These are phyloP conservation scores for Aspergillus funiculosus DNA, from an alignment of 495 filamentous ascomycete genomes.

Conservation along the genomic window DNA sequence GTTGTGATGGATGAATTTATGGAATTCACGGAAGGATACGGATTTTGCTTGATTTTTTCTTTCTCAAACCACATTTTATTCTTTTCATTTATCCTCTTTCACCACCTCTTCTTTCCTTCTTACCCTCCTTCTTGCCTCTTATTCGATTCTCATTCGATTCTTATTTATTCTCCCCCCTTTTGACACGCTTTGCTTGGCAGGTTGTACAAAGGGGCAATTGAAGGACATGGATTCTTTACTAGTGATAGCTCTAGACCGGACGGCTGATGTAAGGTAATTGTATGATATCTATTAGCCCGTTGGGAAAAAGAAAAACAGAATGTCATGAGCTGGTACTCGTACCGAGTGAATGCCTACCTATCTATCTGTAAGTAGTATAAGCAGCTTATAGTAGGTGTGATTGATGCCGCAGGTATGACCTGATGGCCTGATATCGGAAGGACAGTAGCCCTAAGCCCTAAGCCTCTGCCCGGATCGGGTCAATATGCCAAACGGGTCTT, in stretches of 20 bases:
- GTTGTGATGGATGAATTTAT: conserved; percentile 11
- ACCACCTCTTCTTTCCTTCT: neutral
- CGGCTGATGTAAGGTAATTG: conserved; percentile 16
- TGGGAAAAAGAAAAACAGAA: conserved; percentile 8
- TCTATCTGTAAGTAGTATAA: no score
- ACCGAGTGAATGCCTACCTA: neutral
- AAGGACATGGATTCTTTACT: conserved; percentile 9
- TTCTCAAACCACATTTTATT: neutral
- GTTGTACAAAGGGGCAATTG: conserved; percentile 13
- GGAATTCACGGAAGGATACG: conserved; percentile 13
- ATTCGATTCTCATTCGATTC: no score
- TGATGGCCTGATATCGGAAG: neutral
- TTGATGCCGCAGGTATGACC: neutral
- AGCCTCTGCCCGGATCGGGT: conserved; percentile 16
- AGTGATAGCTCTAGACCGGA: conserved; percentile 16
- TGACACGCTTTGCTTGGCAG: conserved; percentile 15
- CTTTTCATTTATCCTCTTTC: neutral
- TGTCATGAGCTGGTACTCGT: conserved; percentile 8
- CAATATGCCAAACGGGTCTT: conserved; percentile 21
- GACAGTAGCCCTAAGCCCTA: conserved; percentile 30
- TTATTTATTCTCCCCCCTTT: conserved; percentile 8
- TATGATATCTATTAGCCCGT: conserved; percentile 14
- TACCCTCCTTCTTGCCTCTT: conserved; percentile 2
- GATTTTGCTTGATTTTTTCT: conserved; percentile 1
- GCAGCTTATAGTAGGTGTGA: no score